A percentile compares a stretch with the other conserved stretches of the same genome.
Evolutionary conservation across 495 filamentous ascomycete species (phyloP).

Genomic region (Penicillium chermesinum): DNA sequence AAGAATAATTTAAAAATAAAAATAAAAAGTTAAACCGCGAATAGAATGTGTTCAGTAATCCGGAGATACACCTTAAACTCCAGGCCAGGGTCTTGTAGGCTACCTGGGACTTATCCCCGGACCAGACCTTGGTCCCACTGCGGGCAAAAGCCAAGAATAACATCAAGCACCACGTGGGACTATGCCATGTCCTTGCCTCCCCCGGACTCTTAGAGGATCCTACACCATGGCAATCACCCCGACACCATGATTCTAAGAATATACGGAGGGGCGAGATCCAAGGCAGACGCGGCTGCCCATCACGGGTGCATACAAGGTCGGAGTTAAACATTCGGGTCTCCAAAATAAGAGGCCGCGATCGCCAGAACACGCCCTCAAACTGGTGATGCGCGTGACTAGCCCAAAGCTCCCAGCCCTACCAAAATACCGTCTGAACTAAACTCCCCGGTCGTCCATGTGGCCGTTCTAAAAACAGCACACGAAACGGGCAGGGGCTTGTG

Average conservation of each 20-base stretch:
- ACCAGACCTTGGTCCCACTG: too few species aligned
- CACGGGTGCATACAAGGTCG: not conserved
- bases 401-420: not conserved
- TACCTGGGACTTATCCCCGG: too few species aligned
- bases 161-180: not conserved
- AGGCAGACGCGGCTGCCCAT: not conserved
- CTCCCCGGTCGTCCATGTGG: conserved; percentile 8
- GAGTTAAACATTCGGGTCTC: not conserved
- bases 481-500: conserved; percentile 1
- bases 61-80: too few species aligned
- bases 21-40: not conserved
- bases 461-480: conserved; percentile 12
- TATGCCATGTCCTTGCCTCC: not conserved
- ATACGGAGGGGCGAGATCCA: not conserved
- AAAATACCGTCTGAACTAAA: not conserved
- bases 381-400: too few species aligned
- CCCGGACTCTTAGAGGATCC: not conserved
- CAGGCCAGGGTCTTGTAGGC: too few species aligned
- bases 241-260: not conserved
- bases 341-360: too few species aligned
- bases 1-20: not conserved
- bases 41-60: too few species aligned
- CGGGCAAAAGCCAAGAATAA: not conserved
- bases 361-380: too few species aligned
- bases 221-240: too few species aligned